Percentiles rank a stretch among this genome's conserved stretches.
Evolutionary conservation across 768 basidiomycete genomes (phyloP).

Genomic region (Calocybe gangraenosa): DNA sequence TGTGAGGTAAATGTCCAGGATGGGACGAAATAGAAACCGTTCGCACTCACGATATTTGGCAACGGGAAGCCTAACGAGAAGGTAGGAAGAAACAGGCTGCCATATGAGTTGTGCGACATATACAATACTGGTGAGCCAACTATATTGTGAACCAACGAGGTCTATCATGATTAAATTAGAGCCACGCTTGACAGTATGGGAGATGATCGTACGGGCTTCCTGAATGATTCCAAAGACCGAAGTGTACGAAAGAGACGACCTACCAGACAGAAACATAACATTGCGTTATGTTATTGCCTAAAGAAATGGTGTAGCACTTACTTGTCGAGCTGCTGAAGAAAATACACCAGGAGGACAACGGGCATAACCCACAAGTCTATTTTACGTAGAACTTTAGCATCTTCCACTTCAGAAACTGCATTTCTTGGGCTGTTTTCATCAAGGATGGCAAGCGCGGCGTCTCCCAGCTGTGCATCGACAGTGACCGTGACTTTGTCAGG

Average conservation of each 20-base stretch:
- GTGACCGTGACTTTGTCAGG: background rate
- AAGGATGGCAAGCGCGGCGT: conserved; percentile 28
- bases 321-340: conserved; percentile 43
- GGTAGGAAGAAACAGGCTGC: conserved; percentile 39
- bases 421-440: conserved; percentile 19
- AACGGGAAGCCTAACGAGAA: conserved; percentile 35
- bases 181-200: background rate
- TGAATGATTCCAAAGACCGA: conserved; percentile 39
- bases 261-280: no score
- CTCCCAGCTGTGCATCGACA: conserved; percentile 18
- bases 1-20: background rate
- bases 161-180: conserved; percentile 14
- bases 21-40: background rate
- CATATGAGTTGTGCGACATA: conserved; percentile 41
- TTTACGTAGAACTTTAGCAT: conserved; percentile 29
- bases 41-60: conserved; percentile 33
- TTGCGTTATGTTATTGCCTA: no score
- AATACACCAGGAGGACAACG: conserved; percentile 35
- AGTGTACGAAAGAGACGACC: conserved; percentile 43
- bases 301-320: conserved; percentile 15
- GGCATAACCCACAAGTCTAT: conserved; percentile 37
- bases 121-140: conserved; percentile 40
- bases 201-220: conserved; percentile 31
- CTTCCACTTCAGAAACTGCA: conserved; percentile 27
- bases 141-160: conserved; percentile 37